Evolutionary conservation across 1,284 basidiomycete genomes (phyloP), one percentile per base, ranked within the genome.

Genomic region (Malassezia restricta): DNA sequence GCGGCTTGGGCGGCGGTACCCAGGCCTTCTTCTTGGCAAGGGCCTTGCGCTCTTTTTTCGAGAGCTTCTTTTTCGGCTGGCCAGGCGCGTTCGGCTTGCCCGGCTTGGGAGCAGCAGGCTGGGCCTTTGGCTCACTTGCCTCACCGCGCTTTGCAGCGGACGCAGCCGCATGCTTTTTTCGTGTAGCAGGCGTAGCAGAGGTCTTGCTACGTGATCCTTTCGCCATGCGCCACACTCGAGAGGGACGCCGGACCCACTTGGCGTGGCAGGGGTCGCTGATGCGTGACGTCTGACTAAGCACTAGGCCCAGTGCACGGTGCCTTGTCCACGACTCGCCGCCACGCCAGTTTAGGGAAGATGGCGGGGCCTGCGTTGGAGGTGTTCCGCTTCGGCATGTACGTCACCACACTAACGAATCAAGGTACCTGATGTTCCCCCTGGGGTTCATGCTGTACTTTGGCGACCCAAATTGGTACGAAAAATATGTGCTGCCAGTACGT

Each of bases 1-100:
- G 81, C 29, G 90, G 90, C 42, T 70, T 70, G 14, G 65, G 60
- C 7, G 68, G 67, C 14, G 68, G 68, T 12, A 70, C 62, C 38
- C 58, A 71, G 38, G 65, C 61, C 56, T 68, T 68, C 52, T 68
- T 70, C 54, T 64, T 66, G 15, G 60, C 61, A 24, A 50, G 53
- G 44, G 65, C 63, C 49, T 58, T 57, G 42, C 58, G 62, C 42
- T 62, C 63, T 27, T 61, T 62, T 44, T 61, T 62, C 41, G 60
- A 65, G 51, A 65, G 60, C 51, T 66, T 66, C 58, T 68, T 71
- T 17, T 60, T 62, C 4, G 58, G 54, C 42, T 63, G 63, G 12
- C 42, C 24, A 8, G 56, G 56, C 32, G 35, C 54, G 31, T 56
- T 56, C 57, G 29, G 55, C 43, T 14, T 52, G 53, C 40, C 55